Conservation (phyloP, 257 asterid genomes). For the Coffea canephora region DNA sequence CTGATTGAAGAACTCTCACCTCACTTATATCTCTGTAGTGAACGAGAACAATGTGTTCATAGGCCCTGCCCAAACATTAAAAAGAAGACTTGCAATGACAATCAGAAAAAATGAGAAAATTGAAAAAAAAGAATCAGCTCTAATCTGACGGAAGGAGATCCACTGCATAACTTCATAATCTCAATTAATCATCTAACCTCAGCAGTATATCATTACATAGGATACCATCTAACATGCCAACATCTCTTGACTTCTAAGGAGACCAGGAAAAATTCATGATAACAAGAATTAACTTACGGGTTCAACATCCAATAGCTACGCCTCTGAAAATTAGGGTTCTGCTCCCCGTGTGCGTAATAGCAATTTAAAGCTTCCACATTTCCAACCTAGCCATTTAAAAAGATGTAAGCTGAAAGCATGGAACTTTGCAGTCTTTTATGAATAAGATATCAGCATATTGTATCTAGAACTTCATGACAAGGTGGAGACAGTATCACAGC, state of each 20-base stretch:
- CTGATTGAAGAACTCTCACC: constrained; percentile 48
- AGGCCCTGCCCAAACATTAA: constrained; percentile 55
- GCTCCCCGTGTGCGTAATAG: constrained; percentile 94
- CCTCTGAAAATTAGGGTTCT: constrained; percentile 75
- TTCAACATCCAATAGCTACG: constrained; percentile 98
- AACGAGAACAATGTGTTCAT: constrained; percentile 93
- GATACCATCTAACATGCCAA: background rate
- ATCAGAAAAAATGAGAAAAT: background rate
- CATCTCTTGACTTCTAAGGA: constrained; percentile 5
- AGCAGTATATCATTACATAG: background rate
- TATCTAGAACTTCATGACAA: background rate
- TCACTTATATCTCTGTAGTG: constrained; percentile 85
- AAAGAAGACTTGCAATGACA: constrained; percentile 6
- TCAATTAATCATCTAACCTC: background rate
- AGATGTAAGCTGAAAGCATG: constrained; percentile 24
- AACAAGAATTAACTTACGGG: constrained; percentile 53
- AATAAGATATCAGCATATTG: background rate
- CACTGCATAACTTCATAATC: background rate
- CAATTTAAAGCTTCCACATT: constrained; percentile 85
- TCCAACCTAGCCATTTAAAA: constrained; percentile 68
- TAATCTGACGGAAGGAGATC: background rate
- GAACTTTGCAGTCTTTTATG: constrained; percentile 5
- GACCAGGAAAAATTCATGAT: background rate
- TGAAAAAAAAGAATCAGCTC: background rate
- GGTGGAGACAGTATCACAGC: background rate